A percentile compares a stretch with the other conserved stretches of the same genome.
Evolutionary conservation across 352 stramenopile genomes (phyloP).

Genomic region (Phytopythium delawarense): DNA sequence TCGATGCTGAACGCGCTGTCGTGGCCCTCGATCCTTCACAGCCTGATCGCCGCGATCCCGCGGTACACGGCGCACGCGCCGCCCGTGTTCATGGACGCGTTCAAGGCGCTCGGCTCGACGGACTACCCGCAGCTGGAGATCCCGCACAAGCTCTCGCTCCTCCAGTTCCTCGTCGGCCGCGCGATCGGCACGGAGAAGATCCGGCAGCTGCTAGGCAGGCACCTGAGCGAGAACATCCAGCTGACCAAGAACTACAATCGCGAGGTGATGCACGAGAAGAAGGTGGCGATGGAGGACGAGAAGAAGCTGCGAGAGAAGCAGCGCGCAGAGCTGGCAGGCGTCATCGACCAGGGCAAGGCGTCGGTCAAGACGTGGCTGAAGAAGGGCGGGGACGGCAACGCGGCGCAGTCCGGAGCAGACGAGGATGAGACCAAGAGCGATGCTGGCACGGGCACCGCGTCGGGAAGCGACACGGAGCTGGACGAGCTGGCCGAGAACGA

Average conservation of each 20-base stretch:
- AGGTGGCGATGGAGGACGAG: constrained; percentile 68
- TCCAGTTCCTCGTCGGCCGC: constrained; percentile 65
- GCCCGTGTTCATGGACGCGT: constrained; percentile 34
- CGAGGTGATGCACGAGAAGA: constrained; percentile 54
- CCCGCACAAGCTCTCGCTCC: constrained; percentile 61
- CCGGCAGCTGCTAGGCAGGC: constrained; percentile 45
- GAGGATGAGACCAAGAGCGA: constrained; percentile 41
- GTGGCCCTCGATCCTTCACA: constrained; percentile 72
- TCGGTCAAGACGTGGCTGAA: constrained; percentile 62
- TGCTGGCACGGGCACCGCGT: constrained; percentile 23
- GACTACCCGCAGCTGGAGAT: constrained; percentile 57
- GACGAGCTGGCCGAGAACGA: constrained; percentile 59
- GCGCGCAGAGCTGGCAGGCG: constrained; percentile 43
- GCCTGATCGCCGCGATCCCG: constrained; percentile 62
- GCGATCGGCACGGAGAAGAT: constrained; percentile 64
- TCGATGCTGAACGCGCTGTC: constrained; percentile 81
- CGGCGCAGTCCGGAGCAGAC: constrained; percentile 13
- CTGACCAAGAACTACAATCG: constrained; percentile 76
- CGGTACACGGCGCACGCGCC: constrained; percentile 53
- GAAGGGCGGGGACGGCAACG: constrained; percentile 11
- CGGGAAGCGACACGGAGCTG: constrained; percentile 55
- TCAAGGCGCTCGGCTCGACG: constrained; percentile 32
- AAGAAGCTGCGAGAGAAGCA: constrained; percentile 81
- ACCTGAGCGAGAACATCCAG: constrained; percentile 53
- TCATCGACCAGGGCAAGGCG: constrained; percentile 50